Base-by-base conservation (phyloP, 2,329 filamentous ascomycete genomes). In the Pseudogymnoascus sp. region DNA sequence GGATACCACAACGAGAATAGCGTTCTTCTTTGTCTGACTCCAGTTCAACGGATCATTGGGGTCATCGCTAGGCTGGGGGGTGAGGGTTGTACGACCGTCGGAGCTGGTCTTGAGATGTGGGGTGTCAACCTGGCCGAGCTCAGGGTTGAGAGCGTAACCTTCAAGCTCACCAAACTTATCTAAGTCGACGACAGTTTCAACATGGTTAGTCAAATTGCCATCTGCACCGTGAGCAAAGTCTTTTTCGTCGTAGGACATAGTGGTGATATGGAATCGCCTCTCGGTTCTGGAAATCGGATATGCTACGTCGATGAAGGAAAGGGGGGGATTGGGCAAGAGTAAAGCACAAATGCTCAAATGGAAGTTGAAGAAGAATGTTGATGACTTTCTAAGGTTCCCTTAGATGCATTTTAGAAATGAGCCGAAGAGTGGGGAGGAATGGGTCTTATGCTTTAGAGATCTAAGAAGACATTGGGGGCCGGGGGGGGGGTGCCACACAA, bases 31-130 rank as follows among this genome's bases (percentile, higher is more conserved):
- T 60, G 69, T 63, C 62, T 74, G 72, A 29, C 77, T 69, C 72
- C 73, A 74, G 61, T 79, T 80, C 4, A 80, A 64, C 0, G 78
- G 78, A 62, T 80, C 78, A 62, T 80, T 80, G 0, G 78, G 78
- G 39, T 75, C 77, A 64, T 77, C 74, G 12, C 72, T 76, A 6
- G 78, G 78, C 66, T 80, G 78, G 14, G 78, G 74, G 31, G 38
- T 37, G 14, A 65, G 52, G 16, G 55, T 61, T 45, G 68, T 68
- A 19, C 64, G 38, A 77, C 77, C 61, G 76, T 79, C 0, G 81
- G 81, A 68, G 83, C 81, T 2, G 81, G 82, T 21, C 83, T 81
- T 58, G 83, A 74, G 14, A 82, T 77, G 2, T 77, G 79, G 45
- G n/a, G 14, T 16, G 37, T 39, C n/a, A 39, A 39, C n/a, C 2